Conservation (phyloP, 2,329 filamentous ascomycete genomes). For the Lizonia empirigonia region DNA sequence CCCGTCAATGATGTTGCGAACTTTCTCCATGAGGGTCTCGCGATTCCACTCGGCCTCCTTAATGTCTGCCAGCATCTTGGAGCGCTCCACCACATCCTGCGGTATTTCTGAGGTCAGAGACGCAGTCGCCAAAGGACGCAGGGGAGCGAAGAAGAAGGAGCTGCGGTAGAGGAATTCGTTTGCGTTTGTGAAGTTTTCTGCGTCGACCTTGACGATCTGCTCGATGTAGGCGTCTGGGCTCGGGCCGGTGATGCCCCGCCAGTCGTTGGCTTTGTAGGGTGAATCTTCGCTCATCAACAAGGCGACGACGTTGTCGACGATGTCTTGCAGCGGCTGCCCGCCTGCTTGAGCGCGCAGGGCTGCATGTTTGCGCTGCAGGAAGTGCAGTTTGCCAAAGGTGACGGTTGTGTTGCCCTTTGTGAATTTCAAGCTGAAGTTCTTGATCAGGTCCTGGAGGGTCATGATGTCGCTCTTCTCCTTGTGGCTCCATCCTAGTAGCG, state of each 20-base stretch:
- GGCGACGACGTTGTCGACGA: slow-evolving; percentile 42
- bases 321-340: slow-evolving; percentile 49
- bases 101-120: neutral
- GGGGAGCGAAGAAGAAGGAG: slow-evolving; percentile 61
- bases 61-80: slow-evolving; percentile 26
- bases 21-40: slow-evolving; percentile 32
- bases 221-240: slow-evolving; percentile 55
- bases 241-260: slow-evolving; percentile 27
- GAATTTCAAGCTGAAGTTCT: slow-evolving; percentile 83
- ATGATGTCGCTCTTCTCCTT: slow-evolving; percentile 71
- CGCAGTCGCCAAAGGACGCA: slow-evolving; percentile 20
- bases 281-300: slow-evolving; percentile 39
- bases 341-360: slow-evolving; percentile 53
- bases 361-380: slow-evolving; percentile 76
- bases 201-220: slow-evolving; percentile 59
- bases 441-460: slow-evolving; percentile 70
- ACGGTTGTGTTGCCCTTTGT: slow-evolving; percentile 90
- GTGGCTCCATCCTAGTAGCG: slow-evolving; percentile 84
- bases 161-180: slow-evolving; percentile 62
- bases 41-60: slow-evolving; percentile 30
- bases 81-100: slow-evolving; percentile 26
- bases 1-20: slow-evolving; percentile 37
- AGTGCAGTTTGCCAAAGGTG: slow-evolving; percentile 77
- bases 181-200: slow-evolving; percentile 63
- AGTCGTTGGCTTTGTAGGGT: slow-evolving; percentile 29